Conservation (phyloP, 352 stramenopile genomes). For the Globisporangium canariense region DNA sequence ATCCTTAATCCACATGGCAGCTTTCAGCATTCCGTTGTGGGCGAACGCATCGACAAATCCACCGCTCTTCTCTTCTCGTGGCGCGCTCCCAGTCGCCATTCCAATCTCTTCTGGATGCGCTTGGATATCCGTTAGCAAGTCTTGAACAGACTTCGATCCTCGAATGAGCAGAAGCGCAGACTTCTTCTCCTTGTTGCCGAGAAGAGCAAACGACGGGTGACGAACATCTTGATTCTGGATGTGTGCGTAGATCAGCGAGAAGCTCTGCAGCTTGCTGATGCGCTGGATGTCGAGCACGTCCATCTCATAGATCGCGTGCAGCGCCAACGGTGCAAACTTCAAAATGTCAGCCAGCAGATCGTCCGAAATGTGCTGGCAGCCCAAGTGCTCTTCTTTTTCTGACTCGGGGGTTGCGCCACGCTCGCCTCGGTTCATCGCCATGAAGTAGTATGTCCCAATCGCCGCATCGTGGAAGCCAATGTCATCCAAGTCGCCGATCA, state of each 20-base stretch:
- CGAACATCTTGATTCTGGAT: constrained; percentile 80
- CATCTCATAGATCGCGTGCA: constrained; percentile 84
- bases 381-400: constrained; percentile 56
- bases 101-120: constrained; percentile 77
- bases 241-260: constrained; percentile 76
- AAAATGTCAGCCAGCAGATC: constrained; percentile 68
- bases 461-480: constrained; percentile 84
- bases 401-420: constrained; percentile 64
- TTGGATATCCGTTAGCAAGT: constrained; percentile 83
- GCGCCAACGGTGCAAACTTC: constrained; percentile 68
- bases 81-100: constrained; percentile 29
- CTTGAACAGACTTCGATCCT: constrained; percentile 85
- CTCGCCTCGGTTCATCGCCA: constrained; percentile 84
- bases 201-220: constrained; percentile 74
- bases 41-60: constrained; percentile 85
- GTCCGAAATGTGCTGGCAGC: constrained; percentile 59
- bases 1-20: constrained; percentile 86
- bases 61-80: constrained; percentile 42
- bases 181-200: constrained; percentile 80
- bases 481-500: constrained; percentile 77
- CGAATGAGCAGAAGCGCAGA: constrained; percentile 75
- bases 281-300: constrained; percentile 84
- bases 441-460: constrained; percentile 86
- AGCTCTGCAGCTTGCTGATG: constrained; percentile 75
- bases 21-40: constrained; percentile 85